These are phyloP conservation scores for Gilbertella persicaria DNA, from an alignment of 371 early-diverging fungal genomes.

Conservation along the genomic window DNA sequence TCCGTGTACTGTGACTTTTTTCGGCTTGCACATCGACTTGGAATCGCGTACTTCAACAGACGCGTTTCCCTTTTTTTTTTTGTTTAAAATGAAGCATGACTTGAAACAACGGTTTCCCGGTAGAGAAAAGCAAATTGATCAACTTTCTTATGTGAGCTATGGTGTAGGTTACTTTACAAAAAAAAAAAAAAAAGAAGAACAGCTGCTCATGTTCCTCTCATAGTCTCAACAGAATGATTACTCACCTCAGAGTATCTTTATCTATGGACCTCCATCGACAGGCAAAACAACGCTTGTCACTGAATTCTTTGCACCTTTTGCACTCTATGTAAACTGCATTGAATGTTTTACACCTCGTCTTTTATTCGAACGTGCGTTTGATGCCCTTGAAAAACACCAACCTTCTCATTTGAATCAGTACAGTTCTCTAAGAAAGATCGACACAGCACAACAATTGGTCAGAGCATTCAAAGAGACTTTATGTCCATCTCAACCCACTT, in stretches of 20 bases:
- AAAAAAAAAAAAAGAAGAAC: no score
- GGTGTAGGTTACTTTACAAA: no score
- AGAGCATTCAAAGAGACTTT: conserved; percentile 38
- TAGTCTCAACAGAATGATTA: conserved; percentile 1
- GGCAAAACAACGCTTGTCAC: conserved; percentile 75
- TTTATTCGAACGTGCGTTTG: conserved; percentile 73
- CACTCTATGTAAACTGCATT: conserved; percentile 67
- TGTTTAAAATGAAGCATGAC: no score
- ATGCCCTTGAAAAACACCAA: conserved; percentile 56
- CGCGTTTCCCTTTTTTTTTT: not conserved
- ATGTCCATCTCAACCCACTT: conserved; percentile 16
- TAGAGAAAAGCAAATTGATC: conserved; percentile 60
- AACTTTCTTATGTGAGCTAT: no score
- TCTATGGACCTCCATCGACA: conserved; percentile 72
- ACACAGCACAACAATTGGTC: conserved; percentile 72
- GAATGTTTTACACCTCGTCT: conserved; percentile 75
- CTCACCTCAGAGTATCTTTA: conserved; percentile 46
- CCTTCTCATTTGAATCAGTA: conserved; percentile 10
- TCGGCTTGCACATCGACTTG: no score
- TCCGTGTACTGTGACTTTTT: no score
- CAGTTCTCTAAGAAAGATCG: conserved; percentile 50
- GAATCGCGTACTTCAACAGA: not conserved
- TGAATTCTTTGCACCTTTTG: conserved; percentile 33
- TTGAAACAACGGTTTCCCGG: conserved; percentile 58
- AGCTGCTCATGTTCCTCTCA: not conserved